Conservation (phyloP, 2,329 filamentous ascomycete species). For the Myriosclerotinia duriaeana region DNA sequence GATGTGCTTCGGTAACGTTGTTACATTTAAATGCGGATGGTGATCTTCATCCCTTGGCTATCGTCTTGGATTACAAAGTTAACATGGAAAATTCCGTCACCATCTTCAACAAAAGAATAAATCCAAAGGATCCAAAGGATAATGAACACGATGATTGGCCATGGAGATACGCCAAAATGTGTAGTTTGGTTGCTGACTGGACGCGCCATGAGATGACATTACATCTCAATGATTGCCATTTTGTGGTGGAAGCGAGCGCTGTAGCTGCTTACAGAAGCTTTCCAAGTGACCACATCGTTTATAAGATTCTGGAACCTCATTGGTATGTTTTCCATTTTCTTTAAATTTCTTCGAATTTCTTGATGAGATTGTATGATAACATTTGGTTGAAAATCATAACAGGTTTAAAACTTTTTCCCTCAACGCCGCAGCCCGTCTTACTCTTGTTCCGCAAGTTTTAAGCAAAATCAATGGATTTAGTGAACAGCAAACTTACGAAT, state of each 20-base stretch:
- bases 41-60: conserved; percentile 50
- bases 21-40: conserved; percentile 48
- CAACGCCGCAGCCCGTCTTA: conserved; percentile 16
- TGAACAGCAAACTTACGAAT: conserved; percentile 19
- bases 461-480: conserved; percentile 20
- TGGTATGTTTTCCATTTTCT: conserved; percentile 8
- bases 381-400: background rate
- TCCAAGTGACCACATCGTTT: conserved; percentile 23
- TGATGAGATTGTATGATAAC: background rate
- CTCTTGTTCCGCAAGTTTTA: conserved; percentile 10
- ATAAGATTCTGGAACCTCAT: conserved; percentile 23
- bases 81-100: conserved; percentile 48
- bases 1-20: conserved; percentile 46
- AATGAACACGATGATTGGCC: conserved; percentile 49
- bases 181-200: conserved; percentile 20
- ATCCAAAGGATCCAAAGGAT: conserved; percentile 37
- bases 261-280: conserved; percentile 23
- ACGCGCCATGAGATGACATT: conserved; percentile 21
- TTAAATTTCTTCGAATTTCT: no score
- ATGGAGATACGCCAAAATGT: conserved; percentile 43
- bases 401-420: conserved; percentile 24
- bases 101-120: conserved; percentile 50
- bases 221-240: conserved; percentile 26
- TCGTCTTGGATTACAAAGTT: conserved; percentile 49
- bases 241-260: conserved; percentile 22